Percentiles rank a stretch among this genome's conserved stretches.
Evolutionary conservation across 768 basidiomycete genomes (phyloP).

Genomic region (Leccinum barrowsii): DNA sequence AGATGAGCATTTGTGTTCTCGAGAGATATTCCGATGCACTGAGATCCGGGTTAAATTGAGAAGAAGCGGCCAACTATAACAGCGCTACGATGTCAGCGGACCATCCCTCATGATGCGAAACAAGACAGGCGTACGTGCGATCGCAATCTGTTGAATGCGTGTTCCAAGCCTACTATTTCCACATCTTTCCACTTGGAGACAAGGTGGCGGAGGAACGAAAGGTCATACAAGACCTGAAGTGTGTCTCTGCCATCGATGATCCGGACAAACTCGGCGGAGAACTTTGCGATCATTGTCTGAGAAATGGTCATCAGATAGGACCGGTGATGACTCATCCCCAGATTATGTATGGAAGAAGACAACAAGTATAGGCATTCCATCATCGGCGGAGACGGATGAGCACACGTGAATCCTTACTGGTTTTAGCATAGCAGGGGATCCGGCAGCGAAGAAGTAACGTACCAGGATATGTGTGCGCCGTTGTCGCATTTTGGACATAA

Average conservation of each 20-base stretch:
- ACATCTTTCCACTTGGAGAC: conserved; percentile 30
- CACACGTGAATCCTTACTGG: conserved; percentile 17
- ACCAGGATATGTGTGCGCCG: conserved; percentile 10
- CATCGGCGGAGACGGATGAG: conserved; percentile 51
- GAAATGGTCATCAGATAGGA: conserved; percentile 34
- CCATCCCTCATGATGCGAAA: not conserved
- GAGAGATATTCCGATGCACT: conserved; percentile 42
- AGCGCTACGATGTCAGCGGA: conserved; percentile 1
- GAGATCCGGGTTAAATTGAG: conserved; percentile 23
- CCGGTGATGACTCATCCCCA: conserved; percentile 45
- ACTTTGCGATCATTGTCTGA: conserved; percentile 37
- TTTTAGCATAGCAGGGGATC: conserved; percentile 11
- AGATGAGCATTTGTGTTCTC: conserved; percentile 60
- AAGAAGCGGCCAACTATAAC: conserved; percentile 15
- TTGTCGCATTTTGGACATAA: conserved; percentile 15
- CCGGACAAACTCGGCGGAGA: conserved; percentile 32
- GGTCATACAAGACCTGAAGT: conserved; percentile 40
- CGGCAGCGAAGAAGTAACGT: conserved; percentile 2
- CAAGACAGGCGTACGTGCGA: conserved; percentile 26
- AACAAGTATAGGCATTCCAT: conserved; percentile 53
- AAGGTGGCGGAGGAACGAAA: conserved; percentile 47
- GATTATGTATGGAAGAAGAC: conserved; percentile 49
- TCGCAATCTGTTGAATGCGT: conserved; percentile 24
- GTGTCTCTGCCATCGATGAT: conserved; percentile 32
- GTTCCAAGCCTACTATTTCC: conserved; percentile 22